Evolutionary conservation across 1,284 basidiomycete genomes (phyloP), one percentile per base, ranked within the genome.

Genomic region (Sporisorium scitamineum): DNA sequence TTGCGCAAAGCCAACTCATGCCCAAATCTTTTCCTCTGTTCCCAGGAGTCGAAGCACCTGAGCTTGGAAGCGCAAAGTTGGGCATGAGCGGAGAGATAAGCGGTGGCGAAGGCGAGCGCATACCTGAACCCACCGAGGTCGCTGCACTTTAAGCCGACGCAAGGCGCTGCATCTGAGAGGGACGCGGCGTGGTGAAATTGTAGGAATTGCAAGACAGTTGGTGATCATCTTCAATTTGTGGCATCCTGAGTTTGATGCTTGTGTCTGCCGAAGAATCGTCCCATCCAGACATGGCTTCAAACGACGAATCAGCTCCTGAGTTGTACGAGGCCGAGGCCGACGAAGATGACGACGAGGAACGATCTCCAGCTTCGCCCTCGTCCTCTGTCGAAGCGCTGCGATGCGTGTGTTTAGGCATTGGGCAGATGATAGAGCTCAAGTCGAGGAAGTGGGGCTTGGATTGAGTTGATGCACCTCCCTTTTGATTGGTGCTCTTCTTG

Each of bases 371-470:
- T 32, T 62, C 71, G 26, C 50, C 58, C 20, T 67, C 63, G 26
- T 67, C 70, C 37, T 65, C 64, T 2, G 64, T 27, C n/a, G 61
- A 55, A 14, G 24, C 8, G 41, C 34, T 54, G n/a, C 41, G 52
- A 18, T 57, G 42, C 10, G 37, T 10, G 11, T 47, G n/a, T 20
- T 57, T 39, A 6, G 75, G 75, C 6, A 54, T 54, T 0, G 75
- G 75, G 42, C 59, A 73, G 44, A 77, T 73, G 66, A 73, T 59
- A 29, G 60, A 59, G 70, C 75, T 77, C 13, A 77, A 56, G 32
- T 77, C 75, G 50, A 77, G 60, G 37, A 77, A 77, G 56, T 77
- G 75, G 13, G 75, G 75, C 26, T 77, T 77, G 39, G 54, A 34
- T n/a, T 42, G 50, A 20, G 34, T 27, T 7, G 58, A 8, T 22